Evolutionary conservation across 176 grass and related monocot species (phyloP).

Genomic region (Thinopyrum elongatum): DNA sequence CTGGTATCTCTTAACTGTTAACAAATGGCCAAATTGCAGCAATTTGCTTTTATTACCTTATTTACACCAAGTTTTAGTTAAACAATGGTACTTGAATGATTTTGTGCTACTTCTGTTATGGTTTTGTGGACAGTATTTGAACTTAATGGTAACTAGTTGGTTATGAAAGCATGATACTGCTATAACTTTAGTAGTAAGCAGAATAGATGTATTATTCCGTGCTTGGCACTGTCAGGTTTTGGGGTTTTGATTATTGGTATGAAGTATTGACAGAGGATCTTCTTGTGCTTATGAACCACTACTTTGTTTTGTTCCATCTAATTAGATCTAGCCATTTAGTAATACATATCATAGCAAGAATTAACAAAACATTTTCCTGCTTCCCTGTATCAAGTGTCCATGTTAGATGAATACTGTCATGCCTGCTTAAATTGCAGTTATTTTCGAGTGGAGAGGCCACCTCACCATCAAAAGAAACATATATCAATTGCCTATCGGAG

Average conservation of each 20-base stretch:
- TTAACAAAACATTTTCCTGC: slow-evolving; percentile 3
- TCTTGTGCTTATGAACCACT: not conserved
- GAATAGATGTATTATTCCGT: not conserved
- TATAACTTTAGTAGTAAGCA: not conserved
- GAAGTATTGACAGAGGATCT: not conserved
- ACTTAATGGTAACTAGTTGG: not conserved
- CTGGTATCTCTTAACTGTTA: not conserved
- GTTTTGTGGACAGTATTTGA: not conserved
- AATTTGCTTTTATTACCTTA: not conserved
- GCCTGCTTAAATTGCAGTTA: not conserved
- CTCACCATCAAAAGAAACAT: not conserved
- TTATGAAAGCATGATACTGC: not conserved
- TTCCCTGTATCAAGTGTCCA: not conserved
- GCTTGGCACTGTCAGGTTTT: not conserved
- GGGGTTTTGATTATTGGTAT: not conserved
- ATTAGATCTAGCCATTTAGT: not conserved
- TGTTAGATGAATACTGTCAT: not conserved
- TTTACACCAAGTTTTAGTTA: not conserved
- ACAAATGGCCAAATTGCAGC: not conserved
- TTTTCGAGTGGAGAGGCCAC: not conserved
- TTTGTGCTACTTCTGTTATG: not conserved
- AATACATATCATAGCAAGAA: not conserved
- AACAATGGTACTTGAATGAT: not conserved
- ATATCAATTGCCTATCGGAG: not conserved
- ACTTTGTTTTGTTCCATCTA: not conserved